A percentile compares a stretch with the other conserved stretches of the same genome.
Evolutionary conservation across 2,329 filamentous ascomycete genomes (phyloP).

Genomic region (Xylaria sp.): DNA sequence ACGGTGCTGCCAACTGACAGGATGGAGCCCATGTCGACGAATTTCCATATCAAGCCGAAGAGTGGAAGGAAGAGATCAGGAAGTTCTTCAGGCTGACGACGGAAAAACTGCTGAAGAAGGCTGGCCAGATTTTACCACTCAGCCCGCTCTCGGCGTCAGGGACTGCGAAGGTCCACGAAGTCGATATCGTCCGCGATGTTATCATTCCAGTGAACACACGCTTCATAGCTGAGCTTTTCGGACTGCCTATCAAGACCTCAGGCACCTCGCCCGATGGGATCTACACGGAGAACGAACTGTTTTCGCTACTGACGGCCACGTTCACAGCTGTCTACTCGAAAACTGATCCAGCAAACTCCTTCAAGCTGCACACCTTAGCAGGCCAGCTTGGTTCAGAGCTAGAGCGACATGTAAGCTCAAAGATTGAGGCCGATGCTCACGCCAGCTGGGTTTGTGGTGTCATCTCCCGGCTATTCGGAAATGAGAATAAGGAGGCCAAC

Average conservation of each 20-base stretch:
- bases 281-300: conserved; percentile 60
- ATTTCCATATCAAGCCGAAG: conserved; percentile 52
- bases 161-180: conserved; percentile 51
- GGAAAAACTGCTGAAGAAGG: conserved; percentile 52
- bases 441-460: conserved; percentile 51
- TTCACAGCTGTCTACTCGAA: conserved; percentile 62
- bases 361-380: conserved; percentile 55
- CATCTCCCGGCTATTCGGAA: conserved; percentile 36
- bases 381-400: conserved; percentile 53
- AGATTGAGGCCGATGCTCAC: conserved; percentile 52
- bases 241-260: conserved; percentile 56
- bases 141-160: not conserved
- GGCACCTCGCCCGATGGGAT: conserved; percentile 50
- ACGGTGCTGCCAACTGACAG: conserved; percentile 42
- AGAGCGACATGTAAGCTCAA: conserved; percentile 53
- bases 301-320: conserved; percentile 58
- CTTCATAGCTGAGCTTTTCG: conserved; percentile 57
- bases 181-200: conserved; percentile 57
- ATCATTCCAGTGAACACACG: conserved; percentile 58
- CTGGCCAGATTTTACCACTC: conserved; percentile 6
- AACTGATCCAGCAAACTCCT: conserved; percentile 59
- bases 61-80: conserved; percentile 59
- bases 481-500: not conserved
- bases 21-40: conserved; percentile 48
- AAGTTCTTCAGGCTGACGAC: conserved; percentile 59